Conservation (phyloP, 2,329 filamentous ascomycete genomes). For the Fusarium nygamai region DNA sequence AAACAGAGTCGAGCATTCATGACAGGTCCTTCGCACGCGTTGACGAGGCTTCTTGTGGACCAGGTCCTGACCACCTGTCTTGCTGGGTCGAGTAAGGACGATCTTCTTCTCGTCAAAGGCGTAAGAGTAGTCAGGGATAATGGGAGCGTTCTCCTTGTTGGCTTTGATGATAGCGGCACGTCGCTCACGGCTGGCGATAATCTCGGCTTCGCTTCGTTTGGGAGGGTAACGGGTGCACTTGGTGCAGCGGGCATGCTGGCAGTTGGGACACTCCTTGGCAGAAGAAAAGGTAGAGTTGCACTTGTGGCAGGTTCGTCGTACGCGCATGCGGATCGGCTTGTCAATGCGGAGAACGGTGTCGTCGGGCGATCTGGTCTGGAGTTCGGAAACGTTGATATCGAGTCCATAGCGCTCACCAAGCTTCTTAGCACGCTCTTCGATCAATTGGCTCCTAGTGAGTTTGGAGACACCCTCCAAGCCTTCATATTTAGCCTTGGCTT, state of each 20-base stretch:
- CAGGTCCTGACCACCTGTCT: slow-evolving; percentile 74
- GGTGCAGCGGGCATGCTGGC: slow-evolving; percentile 82
- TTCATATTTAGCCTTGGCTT: slow-evolving; percentile 44
- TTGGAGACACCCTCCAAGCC: slow-evolving; percentile 48
- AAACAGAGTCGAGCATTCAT: slow-evolving; percentile 76
- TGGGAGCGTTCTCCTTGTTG: slow-evolving; percentile 65
- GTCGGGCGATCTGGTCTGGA: slow-evolving; percentile 59
- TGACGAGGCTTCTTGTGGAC: slow-evolving; percentile 77
- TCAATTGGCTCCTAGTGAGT: slow-evolving; percentile 61
- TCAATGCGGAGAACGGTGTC: slow-evolving; percentile 72
- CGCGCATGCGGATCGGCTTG: slow-evolving; percentile 80
- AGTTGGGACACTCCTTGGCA: slow-evolving; percentile 78
- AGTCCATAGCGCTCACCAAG: slow-evolving; percentile 65
- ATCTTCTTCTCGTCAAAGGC: slow-evolving; percentile 58
- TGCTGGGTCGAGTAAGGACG: slow-evolving; percentile 70
- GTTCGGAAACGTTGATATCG: slow-evolving; percentile 64
- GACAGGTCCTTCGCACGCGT: slow-evolving; percentile 79
- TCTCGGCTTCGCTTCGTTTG: slow-evolving; percentile 68
- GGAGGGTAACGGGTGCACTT: slow-evolving; percentile 80
- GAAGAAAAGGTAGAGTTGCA: slow-evolving; percentile 80
- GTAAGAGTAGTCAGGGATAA: slow-evolving; percentile 61
- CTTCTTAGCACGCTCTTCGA: slow-evolving; percentile 66
- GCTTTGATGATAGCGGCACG: slow-evolving; percentile 62
- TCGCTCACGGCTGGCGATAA: slow-evolving; percentile 61
- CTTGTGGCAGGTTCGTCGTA: slow-evolving; percentile 82